Evolutionary conservation across 1,284 basidiomycete genomes (phyloP).

Genomic region (Bondarzewia mesenterica): DNA sequence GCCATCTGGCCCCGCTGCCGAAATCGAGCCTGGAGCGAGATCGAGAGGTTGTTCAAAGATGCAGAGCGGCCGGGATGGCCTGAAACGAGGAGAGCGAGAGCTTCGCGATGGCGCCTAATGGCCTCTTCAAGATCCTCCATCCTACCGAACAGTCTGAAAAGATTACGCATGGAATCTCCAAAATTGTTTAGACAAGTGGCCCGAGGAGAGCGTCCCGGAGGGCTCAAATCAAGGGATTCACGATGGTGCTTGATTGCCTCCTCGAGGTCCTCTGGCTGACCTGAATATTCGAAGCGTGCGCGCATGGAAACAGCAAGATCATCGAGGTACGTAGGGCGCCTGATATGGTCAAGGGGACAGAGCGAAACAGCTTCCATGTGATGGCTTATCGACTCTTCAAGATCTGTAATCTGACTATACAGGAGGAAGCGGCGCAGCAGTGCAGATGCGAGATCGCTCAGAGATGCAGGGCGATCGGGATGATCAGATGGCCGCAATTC

Average conservation of each 20-base stretch:
- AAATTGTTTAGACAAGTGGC: neutral
- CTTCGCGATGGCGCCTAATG: neutral
- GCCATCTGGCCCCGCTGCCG: neutral
- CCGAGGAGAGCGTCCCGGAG: conserved; percentile 13
- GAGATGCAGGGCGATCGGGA: neutral
- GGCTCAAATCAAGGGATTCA: conserved; percentile 16
- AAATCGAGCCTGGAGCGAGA: neutral
- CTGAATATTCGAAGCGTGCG: conserved; percentile 15
- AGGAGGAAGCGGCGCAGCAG: too few species aligned
- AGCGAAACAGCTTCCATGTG: neutral
- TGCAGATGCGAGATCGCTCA: neutral
- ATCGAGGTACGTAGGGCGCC: neutral
- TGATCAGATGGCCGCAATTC: neutral
- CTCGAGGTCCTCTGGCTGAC: conserved; percentile 21
- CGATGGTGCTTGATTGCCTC: conserved; percentile 18
- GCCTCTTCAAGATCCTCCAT: neutral
- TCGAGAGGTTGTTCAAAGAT: neutral
- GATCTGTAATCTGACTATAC: neutral
- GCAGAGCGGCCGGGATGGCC: neutral
- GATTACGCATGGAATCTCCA: neutral
- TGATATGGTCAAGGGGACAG: neutral
- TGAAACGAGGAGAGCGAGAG: neutral
- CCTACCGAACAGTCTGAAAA: neutral
- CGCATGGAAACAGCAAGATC: neutral
- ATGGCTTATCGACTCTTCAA: neutral